Evolutionary conservation across 208 protist species (phyloP), one percentile per base, ranked within the genome.

Genomic region (Trypanosoma platydactyli): DNA sequence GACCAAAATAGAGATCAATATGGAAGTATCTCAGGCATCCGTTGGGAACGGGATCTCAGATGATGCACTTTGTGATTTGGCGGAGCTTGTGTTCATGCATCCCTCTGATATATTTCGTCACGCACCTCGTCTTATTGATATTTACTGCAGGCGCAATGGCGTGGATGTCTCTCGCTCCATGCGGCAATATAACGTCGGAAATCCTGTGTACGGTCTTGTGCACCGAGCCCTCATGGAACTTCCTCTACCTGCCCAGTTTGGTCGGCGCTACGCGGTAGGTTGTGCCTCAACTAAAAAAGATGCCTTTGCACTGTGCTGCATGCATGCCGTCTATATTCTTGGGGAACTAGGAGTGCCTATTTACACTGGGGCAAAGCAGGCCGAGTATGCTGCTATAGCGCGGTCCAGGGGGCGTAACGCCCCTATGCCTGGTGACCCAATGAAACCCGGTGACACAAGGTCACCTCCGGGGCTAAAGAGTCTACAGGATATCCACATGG

Each of bases 181-280:
- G 27, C 80, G 84, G 30, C 87, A 88, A 65, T 95, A 95, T 73
- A 81, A 59, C 35, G 72, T 92, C 7, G 44, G 15, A 4, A 67
- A 71, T 18, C 50, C 76, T 9, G 4, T 46, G 15, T 77, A 81
- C 56, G 87, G 90, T 1, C 64, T 24, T 30, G 73, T 95, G 16
- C 84, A 95, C 71, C 84, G 90, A 38, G 75, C 83, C n/a, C 79
- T 94, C 24, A 71, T 81, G 40, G 80, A 89, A 76, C 13, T 95
- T 25, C 90, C 90, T 9, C 30, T 93, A 33, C 71, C 87, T 15
- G 0, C 58, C 2, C 53, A 59, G 33, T 90, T 81, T 69, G 84
- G 84, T 20, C 65, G 61, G 38, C 85, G 84, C 12, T 74, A 83
- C 51, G 88, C 78, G 38, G 83, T 96, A 3, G 91, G 82, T 6